A percentile compares a stretch with the other conserved stretches of the same genome.
Evolutionary conservation across 2,329 filamentous ascomycete species (phyloP).

Genomic region (Byssothecium circinans): DNA sequence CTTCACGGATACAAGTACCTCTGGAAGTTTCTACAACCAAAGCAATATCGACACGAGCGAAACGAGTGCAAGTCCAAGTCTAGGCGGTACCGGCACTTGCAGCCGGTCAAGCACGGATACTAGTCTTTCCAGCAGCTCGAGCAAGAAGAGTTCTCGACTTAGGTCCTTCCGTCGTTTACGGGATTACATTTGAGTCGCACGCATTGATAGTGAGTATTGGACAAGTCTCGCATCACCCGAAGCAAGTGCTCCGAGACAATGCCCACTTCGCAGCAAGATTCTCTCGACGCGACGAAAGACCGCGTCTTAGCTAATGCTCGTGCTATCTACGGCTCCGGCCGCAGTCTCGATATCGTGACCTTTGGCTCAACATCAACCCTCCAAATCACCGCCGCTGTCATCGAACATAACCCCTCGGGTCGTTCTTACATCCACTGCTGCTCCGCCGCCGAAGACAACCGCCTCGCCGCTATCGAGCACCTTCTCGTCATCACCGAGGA

Average conservation of each 20-base stretch:
- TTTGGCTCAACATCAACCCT: constrained; percentile 37
- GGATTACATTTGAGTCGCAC: too few relatives aligned
- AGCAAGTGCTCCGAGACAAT: not conserved
- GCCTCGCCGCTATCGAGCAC: constrained; percentile 36
- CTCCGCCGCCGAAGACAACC: constrained; percentile 35
- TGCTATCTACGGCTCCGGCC: constrained; percentile 40
- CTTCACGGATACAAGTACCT: not conserved
- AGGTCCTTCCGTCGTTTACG: too few relatives aligned
- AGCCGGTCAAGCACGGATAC: not conserved
- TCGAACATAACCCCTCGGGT: constrained; percentile 41
- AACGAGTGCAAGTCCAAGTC: too few relatives aligned
- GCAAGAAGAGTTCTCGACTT: not conserved
- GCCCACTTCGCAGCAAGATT: not conserved
- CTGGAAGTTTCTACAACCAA: too few relatives aligned
- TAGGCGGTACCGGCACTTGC: not conserved
- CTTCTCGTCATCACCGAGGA: constrained; percentile 42
- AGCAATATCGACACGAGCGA: too few relatives aligned
- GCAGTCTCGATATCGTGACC: constrained; percentile 41
- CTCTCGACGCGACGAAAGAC: not conserved
- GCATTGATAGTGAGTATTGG: too few relatives aligned
- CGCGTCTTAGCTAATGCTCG: constrained; percentile 32
- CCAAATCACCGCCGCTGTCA: constrained; percentile 40
- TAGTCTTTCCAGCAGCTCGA: not conserved
- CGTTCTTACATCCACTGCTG: constrained; percentile 40
- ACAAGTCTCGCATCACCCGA: too few relatives aligned